Base-by-base conservation (phyloP, 192 early-diverging fungal genomes). In the Obelidium mucronatum region DNA sequence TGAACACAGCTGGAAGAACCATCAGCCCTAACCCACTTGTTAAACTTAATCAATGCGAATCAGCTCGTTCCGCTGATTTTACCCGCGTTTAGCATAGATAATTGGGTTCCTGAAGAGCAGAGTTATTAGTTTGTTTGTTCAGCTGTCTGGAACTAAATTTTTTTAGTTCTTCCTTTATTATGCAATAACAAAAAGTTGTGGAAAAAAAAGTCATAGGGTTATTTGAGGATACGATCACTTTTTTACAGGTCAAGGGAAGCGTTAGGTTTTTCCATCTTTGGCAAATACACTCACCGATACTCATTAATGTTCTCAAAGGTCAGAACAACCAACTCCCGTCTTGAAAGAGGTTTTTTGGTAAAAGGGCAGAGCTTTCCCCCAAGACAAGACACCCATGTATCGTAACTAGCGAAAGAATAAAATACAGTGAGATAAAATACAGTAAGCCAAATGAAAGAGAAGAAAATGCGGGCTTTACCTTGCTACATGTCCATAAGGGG, bases 361-460 rank as follows among this genome's bases (percentile, higher is more conserved):
- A 97, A 85, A 40, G 96, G 96, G 40, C 96, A 97, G 37, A 94
- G 93, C 80, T 96, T 97, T 68, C 92, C 91, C 60, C 91, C 90
- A 63, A 97, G 80, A 71, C 95, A 96, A 40, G 94, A 91, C 39
- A 80, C 64, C 84, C 81, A 82, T 31, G 76, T 79, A 63, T 82
- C 79, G 48, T 85, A 85, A 1, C 81, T 82, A 48, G 4, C 6
- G 5, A 1, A 58, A 58, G 17, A 53, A 53, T 22, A 53, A 15
- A 31, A 15, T 26, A 13, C 59, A 34, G 62, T 6, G 15, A 36
- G 24, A 35, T 40, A 26, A 19, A 58, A 24, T 28, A 5, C 6
- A 58, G 26, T 39, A 40, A 68, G 3, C 5, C 44, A 28, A 51
- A n/a, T n/a, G n/a, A n/a, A n/a, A 19, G 11, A 28, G 8, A 61